Evolutionary conservation across 2,329 filamentous ascomycete genomes (phyloP).

Genomic region (Fusarium anguioides): DNA sequence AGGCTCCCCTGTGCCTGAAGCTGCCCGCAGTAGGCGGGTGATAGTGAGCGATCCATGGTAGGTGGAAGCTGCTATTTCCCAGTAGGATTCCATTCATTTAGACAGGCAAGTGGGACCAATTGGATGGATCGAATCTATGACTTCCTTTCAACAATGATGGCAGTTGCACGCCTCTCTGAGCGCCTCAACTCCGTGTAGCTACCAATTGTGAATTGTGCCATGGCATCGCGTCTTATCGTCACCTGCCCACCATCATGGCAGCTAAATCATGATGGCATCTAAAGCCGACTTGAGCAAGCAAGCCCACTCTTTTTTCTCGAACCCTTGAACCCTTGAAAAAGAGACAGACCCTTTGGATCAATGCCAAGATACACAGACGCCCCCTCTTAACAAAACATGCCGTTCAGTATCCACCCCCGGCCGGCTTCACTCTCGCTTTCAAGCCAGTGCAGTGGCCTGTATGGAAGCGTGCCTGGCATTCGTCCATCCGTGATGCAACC

Average conservation of each 20-base stretch:
- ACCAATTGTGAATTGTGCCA: constrained; percentile 21
- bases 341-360: neutral
- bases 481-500: constrained; percentile 35
- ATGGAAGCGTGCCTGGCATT: constrained; percentile 43
- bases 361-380: constrained; percentile 7
- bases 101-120: neutral
- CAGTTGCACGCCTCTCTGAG: neutral
- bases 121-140: neutral
- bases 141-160: no score
- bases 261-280: constrained; percentile 14
- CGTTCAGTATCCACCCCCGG: constrained; percentile 14
- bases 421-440: constrained; percentile 4
- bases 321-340: constrained; percentile 27
- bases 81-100: neutral
- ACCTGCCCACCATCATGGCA: constrained; percentile 32
- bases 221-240: constrained; percentile 25
- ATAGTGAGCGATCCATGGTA: neutral
- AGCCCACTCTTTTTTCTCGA: constrained; percentile 27
- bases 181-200: neutral
- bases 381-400: neutral
- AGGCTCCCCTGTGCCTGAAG: constrained; percentile 2
- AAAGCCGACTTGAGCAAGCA: constrained; percentile 5
- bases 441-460: neutral
- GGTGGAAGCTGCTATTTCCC: neutral
- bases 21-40: constrained; percentile 7